Percentiles rank a stretch among this genome's conserved stretches.
These are phyloP conservation scores for Syzygium aqueum DNA, from an alignment of 345 rosid species.

Conservation along the genomic window DNA sequence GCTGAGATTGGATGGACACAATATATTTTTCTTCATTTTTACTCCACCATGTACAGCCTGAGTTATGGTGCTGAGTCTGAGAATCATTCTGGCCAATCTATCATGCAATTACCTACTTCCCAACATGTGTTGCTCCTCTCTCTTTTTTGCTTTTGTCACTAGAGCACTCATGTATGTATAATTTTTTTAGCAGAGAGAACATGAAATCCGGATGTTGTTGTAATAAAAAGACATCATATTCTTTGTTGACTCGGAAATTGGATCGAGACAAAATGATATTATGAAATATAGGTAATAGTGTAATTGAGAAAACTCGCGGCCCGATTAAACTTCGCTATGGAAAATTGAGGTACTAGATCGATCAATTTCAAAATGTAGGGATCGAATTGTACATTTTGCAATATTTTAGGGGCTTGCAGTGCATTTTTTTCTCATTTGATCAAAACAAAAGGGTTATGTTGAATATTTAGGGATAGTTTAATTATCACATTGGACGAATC, in stretches of 20 bases:
- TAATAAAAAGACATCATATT: too few species aligned
- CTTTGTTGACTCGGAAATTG: too few species aligned
- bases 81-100: background rate
- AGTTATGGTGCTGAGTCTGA: background rate
- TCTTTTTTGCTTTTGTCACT: too few species aligned
- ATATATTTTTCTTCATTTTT: background rate
- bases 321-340: background rate
- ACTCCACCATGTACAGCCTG: background rate
- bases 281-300: background rate
- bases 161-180: too few species aligned
- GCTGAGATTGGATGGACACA: background rate
- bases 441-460: background rate
- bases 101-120: background rate
- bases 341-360: background rate
- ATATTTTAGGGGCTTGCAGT: background rate
- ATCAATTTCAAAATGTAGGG: background rate
- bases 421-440: background rate
- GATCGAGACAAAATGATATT: background rate
- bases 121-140: too few species aligned
- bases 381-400: background rate
- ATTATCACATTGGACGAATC: fast-evolving
- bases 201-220: too few species aligned
- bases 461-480: fast-evolving
- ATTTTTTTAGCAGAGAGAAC: too few species aligned
- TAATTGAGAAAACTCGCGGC: background rate